Evolutionary conservation across 164 flowering plant species (phyloP), one percentile per base, ranked within the genome.

Genomic region (Amborella trichopoda): DNA sequence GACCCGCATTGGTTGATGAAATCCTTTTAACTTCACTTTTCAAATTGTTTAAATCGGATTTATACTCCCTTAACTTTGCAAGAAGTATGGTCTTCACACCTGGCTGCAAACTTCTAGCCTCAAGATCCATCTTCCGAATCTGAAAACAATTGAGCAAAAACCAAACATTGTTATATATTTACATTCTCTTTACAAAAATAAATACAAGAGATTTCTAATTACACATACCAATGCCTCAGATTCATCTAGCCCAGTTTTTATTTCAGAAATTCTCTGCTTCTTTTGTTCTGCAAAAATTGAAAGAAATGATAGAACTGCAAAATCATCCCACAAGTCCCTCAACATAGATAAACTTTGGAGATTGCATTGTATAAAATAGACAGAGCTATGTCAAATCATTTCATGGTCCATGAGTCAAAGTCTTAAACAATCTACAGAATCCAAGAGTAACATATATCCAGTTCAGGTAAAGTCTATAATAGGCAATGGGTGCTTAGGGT

Each of bases 91-190:
- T 84, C 66, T 72, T 88, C 1, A 78, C 69, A 66, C 80, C 77
- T 26, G 97, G 93, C 61, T 67, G 97, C 69, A 88, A 74, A 64
- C 76, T 74, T 69, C 97, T 78, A 12, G 93, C 97, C 64, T 87
- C 96, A 45, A 74, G 73, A 65, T 87, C 96, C 96, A 87, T 83
- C 61, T 83, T 86, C 44, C 84, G 72, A 26, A 78, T 76, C 95
- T 86, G 64, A 23, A 41, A 14, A 57, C 26, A 59, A 26, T 5
- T 24, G 11, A 19, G 16, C 46, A 51, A 28, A 18, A 24, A 36
- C 36, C 25, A 28, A 13, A 17, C 12, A 28, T 46, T n/a, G n/a
- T n/a, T n/a, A n/a, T n/a, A n/a, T n/a, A n/a, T n/a, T n/a, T n/a
- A n/a, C n/a, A n/a, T n/a, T n/a, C n/a, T n/a, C n/a, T n/a, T n/a